Evolutionary conservation across 805 yeast genomes (phyloP).

Genomic region (Kazachstania viticola): DNA sequence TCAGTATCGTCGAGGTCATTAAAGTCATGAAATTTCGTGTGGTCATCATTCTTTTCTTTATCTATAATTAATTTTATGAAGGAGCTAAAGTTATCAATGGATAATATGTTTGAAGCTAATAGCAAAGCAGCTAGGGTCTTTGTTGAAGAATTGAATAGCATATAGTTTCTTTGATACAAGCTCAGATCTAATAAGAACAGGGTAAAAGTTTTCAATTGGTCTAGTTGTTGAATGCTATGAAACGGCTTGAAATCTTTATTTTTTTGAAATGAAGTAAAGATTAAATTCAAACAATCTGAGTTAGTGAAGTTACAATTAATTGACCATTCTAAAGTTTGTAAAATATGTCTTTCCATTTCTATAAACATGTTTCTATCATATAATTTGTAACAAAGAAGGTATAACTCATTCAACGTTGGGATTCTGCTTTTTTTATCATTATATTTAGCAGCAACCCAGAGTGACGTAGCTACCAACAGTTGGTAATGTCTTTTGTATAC

Average conservation of each 20-base stretch:
- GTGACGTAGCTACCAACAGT: constrained; percentile 71
- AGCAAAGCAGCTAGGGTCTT: constrained; percentile 40
- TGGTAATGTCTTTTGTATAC: constrained; percentile 76
- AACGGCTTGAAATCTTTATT: constrained; percentile 1
- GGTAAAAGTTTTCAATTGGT: constrained; percentile 20
- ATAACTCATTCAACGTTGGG: constrained; percentile 61
- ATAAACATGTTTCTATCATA: constrained; percentile 48
- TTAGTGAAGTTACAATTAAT: constrained; percentile 8
- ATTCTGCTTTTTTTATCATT: constrained; percentile 78
- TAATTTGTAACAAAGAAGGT: constrained; percentile 51
- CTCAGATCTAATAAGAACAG: constrained; percentile 45
- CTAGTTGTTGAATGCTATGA: constrained; percentile 1
- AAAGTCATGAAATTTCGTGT: background rate
- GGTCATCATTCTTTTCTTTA: background rate
- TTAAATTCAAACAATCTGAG: constrained; percentile 2
- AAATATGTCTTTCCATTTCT: constrained; percentile 70
- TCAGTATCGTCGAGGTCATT: background rate
- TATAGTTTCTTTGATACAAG: constrained; percentile 37
- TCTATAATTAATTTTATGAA: constrained; percentile 1
- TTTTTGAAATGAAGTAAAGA: background rate
- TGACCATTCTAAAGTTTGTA: constrained; percentile 60
- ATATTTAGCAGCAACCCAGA: constrained; percentile 84
- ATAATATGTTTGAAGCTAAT: constrained; percentile 40
- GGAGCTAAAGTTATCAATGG: constrained; percentile 8
- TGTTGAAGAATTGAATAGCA: constrained; percentile 35